phyloP scores from a whole-genome alignment of 768 basidiomycete genomes.

The Xerocomellus intermedius region DNA sequence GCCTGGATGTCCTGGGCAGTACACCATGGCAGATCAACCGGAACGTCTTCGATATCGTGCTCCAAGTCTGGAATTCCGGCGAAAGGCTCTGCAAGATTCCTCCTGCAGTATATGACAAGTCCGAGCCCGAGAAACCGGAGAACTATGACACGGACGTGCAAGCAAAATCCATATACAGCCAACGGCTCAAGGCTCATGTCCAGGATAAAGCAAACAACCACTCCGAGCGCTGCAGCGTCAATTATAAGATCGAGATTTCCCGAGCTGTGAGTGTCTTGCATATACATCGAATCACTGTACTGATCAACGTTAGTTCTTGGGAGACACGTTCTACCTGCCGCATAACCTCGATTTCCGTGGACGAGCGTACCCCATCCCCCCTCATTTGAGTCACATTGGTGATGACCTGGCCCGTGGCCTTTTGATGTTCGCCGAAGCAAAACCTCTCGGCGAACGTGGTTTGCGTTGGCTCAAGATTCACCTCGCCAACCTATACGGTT shows the following conservation, averaged over 20 bases:
- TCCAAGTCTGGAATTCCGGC: conserved; percentile 86
- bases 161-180: conserved; percentile 53
- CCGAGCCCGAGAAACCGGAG: conserved; percentile 55
- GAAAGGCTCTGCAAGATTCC: conserved; percentile 82
- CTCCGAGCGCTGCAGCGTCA: conserved; percentile 87
- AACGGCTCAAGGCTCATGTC: conserved; percentile 51
- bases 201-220: conserved; percentile 77
- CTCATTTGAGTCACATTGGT: conserved; percentile 93
- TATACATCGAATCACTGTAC: background rate
- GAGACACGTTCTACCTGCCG: conserved; percentile 86
- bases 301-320: conserved; percentile 60
- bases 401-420: conserved; percentile 91
- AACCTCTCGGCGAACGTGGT: conserved; percentile 79
- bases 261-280: conserved; percentile 60
- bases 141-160: conserved; percentile 51
- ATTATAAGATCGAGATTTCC: conserved; percentile 97
- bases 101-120: conserved; percentile 59
- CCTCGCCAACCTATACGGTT: conserved; percentile 88
- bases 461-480: conserved; percentile 96
- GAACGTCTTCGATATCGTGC: conserved; percentile 68
- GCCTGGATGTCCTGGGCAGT: conserved; percentile 83
- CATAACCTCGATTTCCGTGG: conserved; percentile 98
- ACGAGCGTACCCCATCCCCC: conserved; percentile 94
- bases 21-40: conserved; percentile 92
- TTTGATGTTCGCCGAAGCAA: conserved; percentile 76